These are phyloP conservation scores for Volvariella volvacea DNA, from an alignment of 1,284 basidiomycete genomes.

Conservation along the genomic window DNA sequence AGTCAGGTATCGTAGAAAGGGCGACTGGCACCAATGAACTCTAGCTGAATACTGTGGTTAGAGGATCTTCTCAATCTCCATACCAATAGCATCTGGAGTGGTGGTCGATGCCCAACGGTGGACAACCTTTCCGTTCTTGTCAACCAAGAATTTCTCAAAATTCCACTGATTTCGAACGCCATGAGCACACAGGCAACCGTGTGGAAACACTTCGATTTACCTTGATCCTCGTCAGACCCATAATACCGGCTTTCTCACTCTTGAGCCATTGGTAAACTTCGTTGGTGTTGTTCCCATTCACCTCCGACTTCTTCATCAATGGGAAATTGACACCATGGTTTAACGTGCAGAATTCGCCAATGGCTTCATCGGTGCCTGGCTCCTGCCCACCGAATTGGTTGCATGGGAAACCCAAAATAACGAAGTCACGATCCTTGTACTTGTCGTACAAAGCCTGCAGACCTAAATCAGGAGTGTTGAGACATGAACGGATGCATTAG, in stretches of 20 bases:
- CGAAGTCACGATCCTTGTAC: conserved; percentile 70
- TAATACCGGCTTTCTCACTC: conserved; percentile 63
- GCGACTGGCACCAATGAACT: no score
- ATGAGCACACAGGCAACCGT: not conserved
- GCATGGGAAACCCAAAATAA: conserved; percentile 86
- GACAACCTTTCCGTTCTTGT: conserved; percentile 69
- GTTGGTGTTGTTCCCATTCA: conserved; percentile 79
- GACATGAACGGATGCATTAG: not conserved
- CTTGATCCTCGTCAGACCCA: conserved; percentile 76
- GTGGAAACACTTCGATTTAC: conserved; percentile 25
- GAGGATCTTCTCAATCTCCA: conserved; percentile 58
- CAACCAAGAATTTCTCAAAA: conserved; percentile 71
- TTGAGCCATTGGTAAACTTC: conserved; percentile 87
- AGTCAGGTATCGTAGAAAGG: no score
- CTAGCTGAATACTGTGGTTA: no score
- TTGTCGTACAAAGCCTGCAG: conserved; percentile 82
- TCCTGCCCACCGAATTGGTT: conserved; percentile 86
- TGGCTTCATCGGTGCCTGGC: conserved; percentile 63
- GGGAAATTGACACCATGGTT: conserved; percentile 85
- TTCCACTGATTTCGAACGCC: conserved; percentile 51
- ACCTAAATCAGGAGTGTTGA: conserved; percentile 30
- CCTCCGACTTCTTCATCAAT: conserved; percentile 85
- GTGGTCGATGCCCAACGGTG: conserved; percentile 79
- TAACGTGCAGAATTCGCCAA: conserved; percentile 59
- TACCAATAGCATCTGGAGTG: conserved; percentile 60